These are phyloP conservation scores for Inonotus hispidus DNA, from an alignment of 1,284 basidiomycete species.

Conservation along the genomic window DNA sequence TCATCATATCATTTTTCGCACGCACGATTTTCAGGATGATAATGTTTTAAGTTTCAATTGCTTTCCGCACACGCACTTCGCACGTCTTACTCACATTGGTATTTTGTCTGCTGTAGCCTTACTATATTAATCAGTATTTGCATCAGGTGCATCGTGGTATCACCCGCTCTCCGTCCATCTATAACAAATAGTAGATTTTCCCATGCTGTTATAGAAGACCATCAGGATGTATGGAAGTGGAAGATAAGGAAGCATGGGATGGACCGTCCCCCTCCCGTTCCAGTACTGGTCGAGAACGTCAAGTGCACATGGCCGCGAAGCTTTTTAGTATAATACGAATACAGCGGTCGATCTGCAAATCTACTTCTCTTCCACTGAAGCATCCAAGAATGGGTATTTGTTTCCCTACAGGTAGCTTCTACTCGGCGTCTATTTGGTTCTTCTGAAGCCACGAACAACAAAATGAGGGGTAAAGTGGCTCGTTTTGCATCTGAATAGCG, in stretches of 20 bases:
- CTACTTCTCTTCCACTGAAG: conserved; percentile 10
- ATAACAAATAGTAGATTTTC: neutral
- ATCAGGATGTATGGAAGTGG: conserved; percentile 5
- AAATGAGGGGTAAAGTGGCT: neutral
- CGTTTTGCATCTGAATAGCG: neutral
- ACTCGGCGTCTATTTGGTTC: conserved; percentile 2
- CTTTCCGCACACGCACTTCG: neutral
- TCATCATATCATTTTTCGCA: neutral
- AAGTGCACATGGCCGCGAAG: conserved; percentile 13
- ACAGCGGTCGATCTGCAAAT: conserved; percentile 14
- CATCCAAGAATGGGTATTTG: conserved; percentile 3
- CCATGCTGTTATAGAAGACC: neutral
- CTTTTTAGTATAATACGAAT: conserved; percentile 6
- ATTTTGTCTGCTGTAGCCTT: no score
- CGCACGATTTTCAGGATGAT: neutral
- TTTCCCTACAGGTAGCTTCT: conserved; percentile 1
- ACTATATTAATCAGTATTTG: neutral
- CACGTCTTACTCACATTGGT: no score
- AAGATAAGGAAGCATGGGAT: no score
- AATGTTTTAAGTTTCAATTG: neutral
- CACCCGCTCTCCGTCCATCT: neutral
- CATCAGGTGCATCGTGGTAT: neutral
- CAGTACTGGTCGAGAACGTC: neutral
- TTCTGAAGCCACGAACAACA: neutral
- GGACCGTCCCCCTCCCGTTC: no score